phyloP scores from a whole-genome alignment of 2,329 filamentous ascomycete genomes.

The Trichoderma gracile region DNA sequence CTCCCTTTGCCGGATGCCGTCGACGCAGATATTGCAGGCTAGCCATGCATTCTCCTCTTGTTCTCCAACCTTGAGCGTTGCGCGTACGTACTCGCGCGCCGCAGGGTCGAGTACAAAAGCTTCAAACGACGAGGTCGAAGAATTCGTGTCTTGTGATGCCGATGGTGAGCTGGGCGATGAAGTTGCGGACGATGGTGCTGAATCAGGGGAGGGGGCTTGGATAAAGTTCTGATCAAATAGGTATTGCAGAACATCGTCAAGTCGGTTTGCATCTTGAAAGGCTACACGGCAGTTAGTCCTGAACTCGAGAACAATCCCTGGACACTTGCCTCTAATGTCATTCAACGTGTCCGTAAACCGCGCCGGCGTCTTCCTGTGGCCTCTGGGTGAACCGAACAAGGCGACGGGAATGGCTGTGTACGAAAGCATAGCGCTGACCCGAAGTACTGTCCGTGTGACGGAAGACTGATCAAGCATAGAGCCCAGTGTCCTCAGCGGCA shows the following conservation, averaged over 20 bases:
- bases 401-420: constrained; percentile 30
- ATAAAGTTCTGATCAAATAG: constrained; percentile 34
- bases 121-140: constrained; percentile 27
- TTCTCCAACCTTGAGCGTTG: constrained; percentile 28
- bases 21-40: constrained; percentile 33
- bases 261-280: constrained; percentile 28
- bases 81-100: constrained; percentile 31
- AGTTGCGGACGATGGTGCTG: constrained; percentile 27
- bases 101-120: constrained; percentile 32
- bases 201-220: constrained; percentile 29
- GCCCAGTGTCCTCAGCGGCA: constrained; percentile 27
- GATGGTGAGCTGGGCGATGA: constrained; percentile 28
- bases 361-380: constrained; percentile 24
- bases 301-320: not conserved
- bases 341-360: constrained; percentile 27
- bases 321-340: constrained; percentile 27
- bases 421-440: constrained; percentile 34
- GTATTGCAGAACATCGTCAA: constrained; percentile 33
- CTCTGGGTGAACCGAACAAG: constrained; percentile 27
- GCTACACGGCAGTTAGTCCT: constrained; percentile 21
- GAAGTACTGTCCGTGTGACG: constrained; percentile 30
- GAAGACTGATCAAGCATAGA: constrained; percentile 33
- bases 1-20: constrained; percentile 31
- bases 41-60: constrained; percentile 32
- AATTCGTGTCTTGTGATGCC: constrained; percentile 27